Evolutionary conservation across 2,329 filamentous ascomycete genomes (phyloP).

Genomic region (Phyllosticta capitalensis): DNA sequence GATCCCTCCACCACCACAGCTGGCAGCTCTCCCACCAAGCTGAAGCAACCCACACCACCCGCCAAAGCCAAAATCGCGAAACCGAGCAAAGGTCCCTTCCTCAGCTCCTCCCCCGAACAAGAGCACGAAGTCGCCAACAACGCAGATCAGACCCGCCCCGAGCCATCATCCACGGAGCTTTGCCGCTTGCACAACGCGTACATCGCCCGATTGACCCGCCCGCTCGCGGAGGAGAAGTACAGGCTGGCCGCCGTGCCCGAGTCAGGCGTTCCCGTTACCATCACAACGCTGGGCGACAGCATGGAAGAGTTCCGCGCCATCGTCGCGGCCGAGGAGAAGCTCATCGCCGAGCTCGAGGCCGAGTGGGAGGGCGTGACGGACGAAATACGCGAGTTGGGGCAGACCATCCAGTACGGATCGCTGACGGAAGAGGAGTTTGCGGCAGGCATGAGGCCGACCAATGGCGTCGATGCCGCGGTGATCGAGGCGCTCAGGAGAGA

Average conservation of each 20-base stretch:
- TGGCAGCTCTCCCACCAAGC: slow-evolving; percentile 11
- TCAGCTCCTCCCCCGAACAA: slow-evolving; percentile 1
- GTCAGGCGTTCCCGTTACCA: neutral
- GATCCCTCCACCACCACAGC: too few species aligned
- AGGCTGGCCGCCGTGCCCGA: neutral
- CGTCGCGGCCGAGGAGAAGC: slow-evolving; percentile 15
- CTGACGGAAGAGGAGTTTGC: neutral
- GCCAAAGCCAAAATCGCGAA: too few species aligned
- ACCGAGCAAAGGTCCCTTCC: too few species aligned
- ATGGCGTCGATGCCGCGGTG: slow-evolving; percentile 12
- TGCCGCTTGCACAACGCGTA: slow-evolving; percentile 16
- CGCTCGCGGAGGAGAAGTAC: slow-evolving; percentile 16
- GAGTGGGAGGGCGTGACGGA: slow-evolving; percentile 21
- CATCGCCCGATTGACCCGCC: slow-evolving; percentile 15
- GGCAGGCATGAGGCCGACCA: neutral
- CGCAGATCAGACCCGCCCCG: neutral
- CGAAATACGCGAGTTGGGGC: slow-evolving; percentile 18
- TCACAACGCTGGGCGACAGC: slow-evolving; percentile 13
- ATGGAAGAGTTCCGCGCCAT: slow-evolving; percentile 17
- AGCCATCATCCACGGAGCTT: slow-evolving; percentile 14
- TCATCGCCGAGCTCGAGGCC: slow-evolving; percentile 16
- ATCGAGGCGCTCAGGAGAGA: slow-evolving; percentile 14
- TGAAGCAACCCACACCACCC: neutral
- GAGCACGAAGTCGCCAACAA: neutral
- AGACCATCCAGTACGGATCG: neutral